These are phyloP conservation scores for Pythium dissotocum DNA, from an alignment of 352 stramenopile species.

Conservation along the genomic window DNA sequence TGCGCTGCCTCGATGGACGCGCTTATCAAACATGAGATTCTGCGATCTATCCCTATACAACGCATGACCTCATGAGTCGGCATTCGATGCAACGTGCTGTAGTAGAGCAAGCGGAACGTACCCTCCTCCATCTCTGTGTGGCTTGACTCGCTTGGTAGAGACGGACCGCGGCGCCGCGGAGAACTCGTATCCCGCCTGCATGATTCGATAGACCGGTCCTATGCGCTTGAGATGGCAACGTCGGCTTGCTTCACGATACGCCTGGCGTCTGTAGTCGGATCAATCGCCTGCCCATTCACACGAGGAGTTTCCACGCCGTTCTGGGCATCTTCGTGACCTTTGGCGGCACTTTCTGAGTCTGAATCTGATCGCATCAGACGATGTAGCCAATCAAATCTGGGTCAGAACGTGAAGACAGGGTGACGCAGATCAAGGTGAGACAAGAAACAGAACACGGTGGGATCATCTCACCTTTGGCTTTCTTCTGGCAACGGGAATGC, in stretches of 20 bases:
- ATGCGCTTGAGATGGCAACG: neutral
- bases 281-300: neutral
- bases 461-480: neutral
- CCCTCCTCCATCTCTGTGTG: conserved; percentile 37
- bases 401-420: conserved; percentile 8
- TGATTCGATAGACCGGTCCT: conserved; percentile 3
- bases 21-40: conserved; percentile 95
- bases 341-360: neutral
- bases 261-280: neutral
- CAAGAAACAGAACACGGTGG: neutral
- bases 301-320: neutral
- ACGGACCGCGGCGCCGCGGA: conserved; percentile 66
- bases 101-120: conserved; percentile 22
- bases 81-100: too few relatives aligned
- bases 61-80: too few relatives aligned
- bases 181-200: conserved; percentile 74
- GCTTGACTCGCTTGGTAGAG: conserved; percentile 72
- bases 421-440: conserved; percentile 2
- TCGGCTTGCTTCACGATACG: neutral
- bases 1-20: conserved; percentile 93
- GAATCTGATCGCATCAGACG: conserved; percentile 9
- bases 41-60: conserved; percentile 47
- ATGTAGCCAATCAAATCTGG: conserved; percentile 3
- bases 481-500: neutral
- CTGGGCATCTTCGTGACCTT: conserved; percentile 3